Base-by-base conservation (phyloP, 2,329 filamentous ascomycete genomes). In the Ascochyta fabae region DNA sequence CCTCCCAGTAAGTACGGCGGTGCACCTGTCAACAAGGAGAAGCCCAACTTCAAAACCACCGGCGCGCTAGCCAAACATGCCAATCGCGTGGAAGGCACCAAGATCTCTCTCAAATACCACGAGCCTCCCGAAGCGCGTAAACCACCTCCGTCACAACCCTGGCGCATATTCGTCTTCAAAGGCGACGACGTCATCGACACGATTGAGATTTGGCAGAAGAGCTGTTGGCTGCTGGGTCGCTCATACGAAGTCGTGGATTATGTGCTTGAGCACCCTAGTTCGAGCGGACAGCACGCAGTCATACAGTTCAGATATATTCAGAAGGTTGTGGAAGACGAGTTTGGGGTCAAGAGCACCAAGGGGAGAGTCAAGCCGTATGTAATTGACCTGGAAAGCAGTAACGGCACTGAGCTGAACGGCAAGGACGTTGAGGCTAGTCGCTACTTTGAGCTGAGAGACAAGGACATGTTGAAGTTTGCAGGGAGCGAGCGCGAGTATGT, bases 121-220 rank as follows among this genome's bases (percentile, higher is more conserved):
- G 95, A 99, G 77, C 95, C 95, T 1, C 80, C 91, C 10, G 95
- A 99, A 79, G 91, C 94, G 45, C 89, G 95, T 56, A 96, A 96
- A 66, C 91, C 95, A 0, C 83, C 93, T 0, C 71, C 88, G 0
- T 88, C 86, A 50, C 87, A 95, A 64, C 80, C 86, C 53, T 99
- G 94, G 94, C 90, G 91, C 57, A 80, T 99, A 43, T 98, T 96
- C 73, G 85, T 97, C 22, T 99, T 99, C 84, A 96, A 96, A 71
- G 90, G 87, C 10, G 76, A 83, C 26, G 90, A 92, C 53, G 83
- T 96, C 3, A 75, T 96, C 31, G 92, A 96, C 70, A 96, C 91
- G 1, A 82, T 97, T 22, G 86, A 92, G 55, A 81, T 99, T 44
- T 83, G 84, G 54, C 78, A 82, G 52, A 87, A 91, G 57, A 96